A percentile compares a stretch with the other conserved stretches of the same genome.
These are phyloP conservation scores for Arachis hypogaea DNA, from an alignment of 306 rosid genomes.

Conservation along the genomic window DNA sequence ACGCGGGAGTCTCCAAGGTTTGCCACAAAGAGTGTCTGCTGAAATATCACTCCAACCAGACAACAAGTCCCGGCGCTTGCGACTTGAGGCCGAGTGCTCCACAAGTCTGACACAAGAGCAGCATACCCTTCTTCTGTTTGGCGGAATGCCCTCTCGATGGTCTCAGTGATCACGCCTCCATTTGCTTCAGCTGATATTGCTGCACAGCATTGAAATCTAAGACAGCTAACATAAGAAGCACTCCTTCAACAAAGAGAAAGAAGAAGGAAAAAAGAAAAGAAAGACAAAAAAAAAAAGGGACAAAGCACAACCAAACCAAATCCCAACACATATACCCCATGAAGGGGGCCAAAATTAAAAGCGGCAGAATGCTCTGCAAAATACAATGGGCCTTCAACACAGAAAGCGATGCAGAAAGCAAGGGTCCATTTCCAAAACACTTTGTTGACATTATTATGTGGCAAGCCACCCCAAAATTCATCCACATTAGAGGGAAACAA, in stretches of 20 bases:
- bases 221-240: slow-evolving; percentile 55
- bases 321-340: slow-evolving; percentile 35
- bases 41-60: slow-evolving; percentile 74
- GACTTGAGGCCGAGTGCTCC: slow-evolving; percentile 59
- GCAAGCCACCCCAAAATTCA: background rate
- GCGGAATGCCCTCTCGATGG: slow-evolving; percentile 60
- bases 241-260: slow-evolving; percentile 41
- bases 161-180: slow-evolving; percentile 59
- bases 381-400: slow-evolving; percentile 24
- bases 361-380: slow-evolving; percentile 27
- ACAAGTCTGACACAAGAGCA: slow-evolving; percentile 59
- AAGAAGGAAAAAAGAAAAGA: slow-evolving; percentile 20
- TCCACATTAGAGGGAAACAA: slow-evolving; percentile 8
- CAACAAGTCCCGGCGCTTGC: slow-evolving; percentile 82
- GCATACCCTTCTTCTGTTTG: slow-evolving; percentile 73
- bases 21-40: slow-evolving; percentile 73
- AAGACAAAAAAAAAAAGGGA: background rate
- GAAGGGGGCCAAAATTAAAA: slow-evolving; percentile 27
- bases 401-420: slow-evolving; percentile 15
- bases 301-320: slow-evolving; percentile 28
- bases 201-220: slow-evolving; percentile 59
- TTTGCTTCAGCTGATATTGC: slow-evolving; percentile 56
- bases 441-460: slow-evolving; percentile 19
- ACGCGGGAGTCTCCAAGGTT: slow-evolving; percentile 82
- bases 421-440: slow-evolving; percentile 13